Percentiles rank a stretch among this genome's conserved stretches.
Evolutionary conservation across 768 basidiomycete species (phyloP).

Genomic region (Pholiota conissans): DNA sequence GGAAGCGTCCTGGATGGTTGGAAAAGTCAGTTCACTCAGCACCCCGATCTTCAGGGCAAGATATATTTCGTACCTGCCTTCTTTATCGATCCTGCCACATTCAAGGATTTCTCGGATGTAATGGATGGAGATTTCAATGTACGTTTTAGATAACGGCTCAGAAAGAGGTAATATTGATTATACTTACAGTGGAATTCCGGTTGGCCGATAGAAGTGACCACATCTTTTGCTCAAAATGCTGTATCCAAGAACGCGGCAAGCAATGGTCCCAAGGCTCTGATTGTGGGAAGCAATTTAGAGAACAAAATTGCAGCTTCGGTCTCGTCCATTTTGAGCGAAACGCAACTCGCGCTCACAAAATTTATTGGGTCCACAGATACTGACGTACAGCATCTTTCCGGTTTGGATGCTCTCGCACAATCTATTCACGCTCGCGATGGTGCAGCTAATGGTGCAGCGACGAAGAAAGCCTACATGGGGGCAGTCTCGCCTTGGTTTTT

Average conservation of each 20-base stretch:
- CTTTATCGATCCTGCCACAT: slow-evolving; percentile 55
- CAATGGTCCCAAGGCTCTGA: not conserved
- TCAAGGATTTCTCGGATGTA: slow-evolving; percentile 44
- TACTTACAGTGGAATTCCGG: slow-evolving; percentile 83
- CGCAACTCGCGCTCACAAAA: slow-evolving; percentile 31
- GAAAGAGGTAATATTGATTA: too few relatives aligned
- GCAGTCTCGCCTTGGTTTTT: slow-evolving; percentile 79
- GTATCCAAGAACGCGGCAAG: slow-evolving; percentile 11
- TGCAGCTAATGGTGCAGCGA: slow-evolving; percentile 22
- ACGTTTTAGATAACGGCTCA: slow-evolving; percentile 20
- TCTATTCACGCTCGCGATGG: slow-evolving; percentile 25
- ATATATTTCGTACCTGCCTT: slow-evolving; percentile 72
- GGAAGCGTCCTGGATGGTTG: slow-evolving; percentile 51
- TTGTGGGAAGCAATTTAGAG: slow-evolving; percentile 13
- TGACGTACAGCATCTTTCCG: slow-evolving; percentile 56
- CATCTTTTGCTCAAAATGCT: slow-evolving; percentile 35
- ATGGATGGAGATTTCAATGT: slow-evolving; percentile 66
- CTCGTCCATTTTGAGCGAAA: slow-evolving; percentile 20
- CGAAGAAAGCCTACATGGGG: slow-evolving; percentile 41
- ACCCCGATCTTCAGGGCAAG: slow-evolving; percentile 43
- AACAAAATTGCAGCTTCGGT: slow-evolving; percentile 18
- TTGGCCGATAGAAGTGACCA: slow-evolving; percentile 70
- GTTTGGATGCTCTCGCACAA: slow-evolving; percentile 31
- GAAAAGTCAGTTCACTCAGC: slow-evolving; percentile 51
- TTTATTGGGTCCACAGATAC: slow-evolving; percentile 49